Evolutionary conservation across 2,329 filamentous ascomycete genomes (phyloP), one percentile per base, ranked within the genome.

Genomic region (Sporothrix variecibatus): DNA sequence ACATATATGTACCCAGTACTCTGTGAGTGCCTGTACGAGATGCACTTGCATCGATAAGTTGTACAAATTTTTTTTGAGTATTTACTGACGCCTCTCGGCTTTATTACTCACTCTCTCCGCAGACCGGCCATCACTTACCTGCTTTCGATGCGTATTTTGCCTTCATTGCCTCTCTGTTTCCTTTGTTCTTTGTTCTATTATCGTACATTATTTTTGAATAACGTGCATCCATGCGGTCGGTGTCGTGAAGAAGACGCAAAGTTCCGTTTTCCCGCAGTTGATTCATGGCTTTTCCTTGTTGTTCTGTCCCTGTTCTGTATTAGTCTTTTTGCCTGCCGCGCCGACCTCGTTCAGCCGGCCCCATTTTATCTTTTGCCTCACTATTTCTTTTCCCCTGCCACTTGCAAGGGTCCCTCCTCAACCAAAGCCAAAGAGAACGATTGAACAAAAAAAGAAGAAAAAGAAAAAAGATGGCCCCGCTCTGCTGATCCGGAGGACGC

Each of bases 401-500:
- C 23, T 28, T 46, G 40, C 38, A 67, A 49, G 38, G 40, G 38
- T 49, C 6, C 56, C 11, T 49, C 26, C 17, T 68, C 8, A 6
- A 23, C n/a, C 6, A 49, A 12, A 20, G 23, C n/a, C 6, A 49
- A 12, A 20, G 23, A 11, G 17, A 28, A 31, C 1, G 11, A 17
- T 15, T n/a, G 17, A 40, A 23, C 6, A 28, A 1, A 65, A 43
- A 11, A 43, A 9, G 2, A 38, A 31, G 28, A 62, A 62, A 20
- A 8, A 31, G 23, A 64, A 67, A 65, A n/a, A 43, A 15, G 9
- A n/a, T 6, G 65, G 9, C 12, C 43, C 67, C 49, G 49, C 67
- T 56, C n/a, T 68, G 65, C 31, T 56, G 67, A 70, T 70, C 67
- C 67, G 67, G 67, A 70, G 67, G 67, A 40, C 49, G 46, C 49